These are phyloP conservation scores for Cladosporium sp. DNA, from an alignment of 2,329 filamentous ascomycete genomes.

Conservation along the genomic window DNA sequence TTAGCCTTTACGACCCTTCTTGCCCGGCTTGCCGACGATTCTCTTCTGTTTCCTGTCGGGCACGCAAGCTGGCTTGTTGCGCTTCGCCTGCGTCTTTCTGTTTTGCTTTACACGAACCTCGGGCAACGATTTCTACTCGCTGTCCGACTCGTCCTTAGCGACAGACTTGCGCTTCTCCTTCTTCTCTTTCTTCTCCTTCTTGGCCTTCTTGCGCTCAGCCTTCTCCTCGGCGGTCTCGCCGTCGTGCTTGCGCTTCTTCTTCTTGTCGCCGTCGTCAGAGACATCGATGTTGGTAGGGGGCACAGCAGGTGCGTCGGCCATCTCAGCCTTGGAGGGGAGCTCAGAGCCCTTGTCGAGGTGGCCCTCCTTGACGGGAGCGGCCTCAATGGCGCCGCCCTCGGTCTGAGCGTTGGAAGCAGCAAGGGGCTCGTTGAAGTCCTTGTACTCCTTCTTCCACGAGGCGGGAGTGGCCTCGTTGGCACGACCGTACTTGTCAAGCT, in stretches of 20 bases:
- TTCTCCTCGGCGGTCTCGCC: slow-evolving; percentile 39
- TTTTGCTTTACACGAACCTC: background rate
- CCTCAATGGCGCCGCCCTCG: slow-evolving; percentile 31
- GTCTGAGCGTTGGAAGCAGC: slow-evolving; percentile 10
- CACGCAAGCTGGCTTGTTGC: background rate
- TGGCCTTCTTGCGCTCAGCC: slow-evolving; percentile 58
- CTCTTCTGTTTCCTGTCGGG: background rate
- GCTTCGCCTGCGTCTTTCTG: background rate
- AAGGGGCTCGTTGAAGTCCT: slow-evolving; percentile 67
- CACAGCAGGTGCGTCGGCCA: slow-evolving; percentile 27
- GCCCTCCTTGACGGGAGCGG: slow-evolving; percentile 32
- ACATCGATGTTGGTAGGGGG: slow-evolving; percentile 21
- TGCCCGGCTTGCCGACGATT: background rate
- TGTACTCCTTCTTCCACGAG: slow-evolving; percentile 90
- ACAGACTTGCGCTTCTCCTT: slow-evolving; percentile 49
- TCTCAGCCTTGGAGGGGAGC: slow-evolving; percentile 37
- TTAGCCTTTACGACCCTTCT: background rate
- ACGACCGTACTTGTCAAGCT: slow-evolving; percentile 95
- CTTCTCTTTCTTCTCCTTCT: slow-evolving; percentile 75
- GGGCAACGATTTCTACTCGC: slow-evolving; percentile 28
- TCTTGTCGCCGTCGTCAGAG: slow-evolving; percentile 34
- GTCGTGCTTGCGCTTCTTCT: slow-evolving; percentile 47
- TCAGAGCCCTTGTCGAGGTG: slow-evolving; percentile 34
- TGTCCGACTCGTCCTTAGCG: slow-evolving; percentile 35
- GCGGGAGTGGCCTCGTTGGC: slow-evolving; percentile 88